Conservation (phyloP, 441 rosid species). For the Erodium moschatum region DNA sequence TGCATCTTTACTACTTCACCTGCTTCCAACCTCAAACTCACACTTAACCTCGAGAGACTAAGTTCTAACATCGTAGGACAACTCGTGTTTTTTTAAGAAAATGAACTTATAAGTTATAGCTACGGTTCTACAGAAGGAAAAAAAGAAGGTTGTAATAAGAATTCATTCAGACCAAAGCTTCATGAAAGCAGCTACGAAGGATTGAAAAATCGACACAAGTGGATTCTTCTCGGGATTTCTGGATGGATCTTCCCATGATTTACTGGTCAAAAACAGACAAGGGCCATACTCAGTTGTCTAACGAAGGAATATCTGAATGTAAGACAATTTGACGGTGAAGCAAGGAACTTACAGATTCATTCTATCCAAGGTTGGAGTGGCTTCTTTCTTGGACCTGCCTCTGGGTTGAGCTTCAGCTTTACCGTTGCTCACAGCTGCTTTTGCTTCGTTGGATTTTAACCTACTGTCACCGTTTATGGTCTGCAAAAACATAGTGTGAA, state of each 20-base stretch:
- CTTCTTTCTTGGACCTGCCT: slow-evolving; percentile 28
- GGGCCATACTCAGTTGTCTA: neutral
- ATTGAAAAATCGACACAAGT: slow-evolving; percentile 41
- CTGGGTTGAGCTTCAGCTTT: slow-evolving; percentile 28
- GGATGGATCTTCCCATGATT: slow-evolving; percentile 59
- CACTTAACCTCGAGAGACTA: neutral
- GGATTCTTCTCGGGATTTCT: slow-evolving; percentile 41
- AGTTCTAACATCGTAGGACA: neutral
- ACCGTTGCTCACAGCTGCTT: slow-evolving; percentile 16
- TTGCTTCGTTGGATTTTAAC: neutral
- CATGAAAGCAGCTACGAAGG: slow-evolving; percentile 44
- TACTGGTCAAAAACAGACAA: slow-evolving; percentile 34
- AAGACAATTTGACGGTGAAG: neutral
- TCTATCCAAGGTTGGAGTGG: slow-evolving; percentile 48
- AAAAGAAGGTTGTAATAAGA: neutral
- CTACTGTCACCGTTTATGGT: neutral
- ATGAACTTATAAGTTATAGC: neutral
- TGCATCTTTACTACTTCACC: neutral
- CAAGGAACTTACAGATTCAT: slow-evolving; percentile 56
- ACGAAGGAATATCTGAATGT: neutral
- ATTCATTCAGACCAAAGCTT: slow-evolving; percentile 47
- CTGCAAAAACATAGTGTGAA: neutral
- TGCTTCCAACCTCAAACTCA: neutral
- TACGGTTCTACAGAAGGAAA: neutral
- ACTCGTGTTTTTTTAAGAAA: too few species aligned